phyloP scores from a whole-genome alignment of 306 rosid genomes.

The Elaeagnus macrophylla region DNA sequence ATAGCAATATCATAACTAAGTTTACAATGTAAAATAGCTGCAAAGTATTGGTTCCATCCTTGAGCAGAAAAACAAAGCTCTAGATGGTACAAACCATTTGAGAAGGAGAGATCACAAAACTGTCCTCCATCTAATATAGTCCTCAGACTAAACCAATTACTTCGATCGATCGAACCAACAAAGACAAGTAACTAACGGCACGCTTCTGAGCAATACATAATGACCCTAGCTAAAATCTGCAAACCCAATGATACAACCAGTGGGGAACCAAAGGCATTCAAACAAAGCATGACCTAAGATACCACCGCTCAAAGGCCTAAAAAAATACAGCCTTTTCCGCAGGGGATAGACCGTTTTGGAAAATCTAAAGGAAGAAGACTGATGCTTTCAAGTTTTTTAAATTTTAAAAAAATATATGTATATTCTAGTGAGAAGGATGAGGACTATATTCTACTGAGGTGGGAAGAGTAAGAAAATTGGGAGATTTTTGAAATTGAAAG shows the following conservation, averaged over 20 bases:
- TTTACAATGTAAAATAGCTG: constrained; percentile 10
- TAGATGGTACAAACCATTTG: constrained; percentile 22
- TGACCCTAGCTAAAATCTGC: not conserved
- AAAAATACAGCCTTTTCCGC: constrained; percentile 29
- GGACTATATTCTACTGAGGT: too few relatives aligned
- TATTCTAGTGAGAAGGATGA: too few relatives aligned
- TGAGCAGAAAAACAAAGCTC: constrained; percentile 57
- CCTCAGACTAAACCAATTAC: constrained; percentile 10
- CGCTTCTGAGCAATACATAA: not conserved
- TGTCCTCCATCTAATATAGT: constrained; percentile 48
- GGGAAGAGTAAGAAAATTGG: constrained; percentile 6
- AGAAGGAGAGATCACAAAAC: constrained; percentile 73
- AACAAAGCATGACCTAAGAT: constrained; percentile 11
- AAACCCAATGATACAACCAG: not conserved
- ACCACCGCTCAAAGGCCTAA: constrained; percentile 32
- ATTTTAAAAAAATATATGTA: too few relatives aligned
- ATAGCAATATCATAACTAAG: not conserved
- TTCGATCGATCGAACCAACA: not conserved
- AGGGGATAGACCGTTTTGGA: constrained; percentile 14
- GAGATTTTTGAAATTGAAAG: not conserved
- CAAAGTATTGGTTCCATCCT: constrained; percentile 17
- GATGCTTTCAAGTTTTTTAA: not conserved
- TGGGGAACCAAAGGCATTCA: not conserved
- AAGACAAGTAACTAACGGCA: not conserved
- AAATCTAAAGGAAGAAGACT: not conserved